Evolutionary conservation across 202 grass and related monocot genomes (phyloP).

Genomic region (Miscanthus sacchariflorus): DNA sequence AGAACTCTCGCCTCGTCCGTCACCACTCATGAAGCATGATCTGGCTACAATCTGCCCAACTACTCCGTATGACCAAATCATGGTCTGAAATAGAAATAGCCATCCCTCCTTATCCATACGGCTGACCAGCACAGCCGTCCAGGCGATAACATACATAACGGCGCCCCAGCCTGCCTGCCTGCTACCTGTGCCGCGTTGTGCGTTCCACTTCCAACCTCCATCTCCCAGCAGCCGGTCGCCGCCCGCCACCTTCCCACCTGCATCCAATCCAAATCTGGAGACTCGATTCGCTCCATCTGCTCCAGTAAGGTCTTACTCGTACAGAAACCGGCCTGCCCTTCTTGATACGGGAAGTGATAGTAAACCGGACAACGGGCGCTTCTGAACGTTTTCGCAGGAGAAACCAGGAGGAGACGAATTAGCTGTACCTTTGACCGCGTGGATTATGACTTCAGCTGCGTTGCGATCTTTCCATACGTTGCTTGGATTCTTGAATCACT

Average conservation of each 20-base stretch:
- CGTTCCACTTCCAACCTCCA: conserved; percentile 17
- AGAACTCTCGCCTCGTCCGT: background rate
- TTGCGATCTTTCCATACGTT: background rate
- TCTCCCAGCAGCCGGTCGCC: background rate
- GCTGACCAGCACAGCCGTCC: conserved; percentile 28
- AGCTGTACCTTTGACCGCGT: background rate
- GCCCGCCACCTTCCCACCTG: conserved; percentile 20
- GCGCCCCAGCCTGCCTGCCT: background rate
- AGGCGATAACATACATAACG: no score
- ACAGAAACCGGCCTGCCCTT: no score
- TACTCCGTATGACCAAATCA: background rate
- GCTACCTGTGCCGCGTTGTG: background rate
- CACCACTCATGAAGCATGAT: background rate
- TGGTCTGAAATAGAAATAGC: background rate
- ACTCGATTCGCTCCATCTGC: background rate
- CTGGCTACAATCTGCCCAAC: background rate
- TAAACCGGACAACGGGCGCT: background rate
- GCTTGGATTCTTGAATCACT: background rate
- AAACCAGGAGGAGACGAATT: no score
- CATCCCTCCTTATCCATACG: conserved; percentile 15
- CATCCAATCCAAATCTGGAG: conserved; percentile 10
- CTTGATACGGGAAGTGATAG: background rate
- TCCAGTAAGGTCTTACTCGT: no score
- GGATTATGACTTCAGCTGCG: background rate
- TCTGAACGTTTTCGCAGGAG: background rate